Evolutionary conservation across 306 rosid species (phyloP).

Genomic region (Dalbergia cultrata): DNA sequence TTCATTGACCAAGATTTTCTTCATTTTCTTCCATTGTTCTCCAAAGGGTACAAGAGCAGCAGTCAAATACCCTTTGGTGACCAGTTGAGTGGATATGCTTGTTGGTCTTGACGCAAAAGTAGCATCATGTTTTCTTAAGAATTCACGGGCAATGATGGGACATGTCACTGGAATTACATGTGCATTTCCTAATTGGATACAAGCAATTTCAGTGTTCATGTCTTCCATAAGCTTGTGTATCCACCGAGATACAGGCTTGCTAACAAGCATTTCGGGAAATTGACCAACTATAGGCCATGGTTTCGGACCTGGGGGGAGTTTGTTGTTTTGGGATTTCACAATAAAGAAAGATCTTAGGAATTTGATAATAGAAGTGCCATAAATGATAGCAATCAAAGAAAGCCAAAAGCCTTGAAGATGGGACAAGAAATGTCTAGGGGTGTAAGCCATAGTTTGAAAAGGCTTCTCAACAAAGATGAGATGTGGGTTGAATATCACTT

Average conservation of each 20-base stretch:
- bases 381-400: neutral
- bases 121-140: slow-evolving; percentile 50
- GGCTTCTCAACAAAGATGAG: neutral
- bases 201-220: slow-evolving; percentile 49
- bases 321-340: neutral
- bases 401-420: neutral
- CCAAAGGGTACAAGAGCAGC: neutral
- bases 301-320: slow-evolving; percentile 45
- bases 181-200: slow-evolving; percentile 48
- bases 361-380: neutral
- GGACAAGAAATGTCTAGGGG: neutral
- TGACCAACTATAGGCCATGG: slow-evolving; percentile 50
- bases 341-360: neutral
- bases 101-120: slow-evolving; percentile 48
- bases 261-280: slow-evolving; percentile 36
- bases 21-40: slow-evolving; percentile 54
- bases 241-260: slow-evolving; percentile 41
- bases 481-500: neutral
- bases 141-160: slow-evolving; percentile 45
- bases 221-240: slow-evolving; percentile 46
- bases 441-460: neutral
- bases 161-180: slow-evolving; percentile 46
- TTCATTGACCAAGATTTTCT: neutral
- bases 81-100: slow-evolving; percentile 6
- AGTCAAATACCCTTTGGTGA: slow-evolving; percentile 30